Percentiles rank a stretch among this genome's conserved stretches.
These are phyloP conservation scores for Plasmodium malariae DNA, from an alignment of 169 alveolate genomes.

Conservation along the genomic window DNA sequence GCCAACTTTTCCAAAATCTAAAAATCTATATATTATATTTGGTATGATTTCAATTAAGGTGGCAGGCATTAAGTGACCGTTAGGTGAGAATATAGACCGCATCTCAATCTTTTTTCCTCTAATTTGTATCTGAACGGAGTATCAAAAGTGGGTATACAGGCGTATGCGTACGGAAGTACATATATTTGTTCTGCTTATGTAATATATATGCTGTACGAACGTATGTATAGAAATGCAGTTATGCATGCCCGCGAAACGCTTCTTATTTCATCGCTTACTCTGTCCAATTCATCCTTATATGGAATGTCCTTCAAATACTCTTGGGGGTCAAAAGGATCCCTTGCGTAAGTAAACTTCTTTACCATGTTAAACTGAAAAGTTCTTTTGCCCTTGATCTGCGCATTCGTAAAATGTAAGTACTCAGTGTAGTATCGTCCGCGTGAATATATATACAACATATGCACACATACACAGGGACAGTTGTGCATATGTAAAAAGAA, in stretches of 20 bases:
- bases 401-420: neutral
- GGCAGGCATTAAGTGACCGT: slow-evolving; percentile 65
- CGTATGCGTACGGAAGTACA: neutral
- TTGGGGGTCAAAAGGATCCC: slow-evolving; percentile 75
- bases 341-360: slow-evolving; percentile 43
- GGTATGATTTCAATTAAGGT: slow-evolving; percentile 77
- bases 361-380: slow-evolving; percentile 31
- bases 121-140: slow-evolving; percentile 60
- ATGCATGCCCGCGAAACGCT: neutral
- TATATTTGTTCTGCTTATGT: neutral
- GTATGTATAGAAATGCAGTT: neutral
- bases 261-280: slow-evolving; percentile 36
- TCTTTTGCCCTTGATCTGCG: slow-evolving; percentile 21
- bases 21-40: slow-evolving; percentile 59
- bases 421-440: neutral
- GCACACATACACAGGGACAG: too few species aligned
- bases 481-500: neutral
- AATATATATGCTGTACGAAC: too few species aligned
- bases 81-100: slow-evolving; percentile 71
- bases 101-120: slow-evolving; percentile 68
- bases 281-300: slow-evolving; percentile 69
- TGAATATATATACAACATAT: too few species aligned
- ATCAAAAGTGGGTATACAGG: neutral
- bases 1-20: slow-evolving; percentile 73
- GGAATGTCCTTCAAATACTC: slow-evolving; percentile 72